Evolutionary conservation across 2,329 filamentous ascomycete genomes (phyloP), one percentile per base, ranked within the genome.

Genomic region (Cryphonectria radicalis): DNA sequence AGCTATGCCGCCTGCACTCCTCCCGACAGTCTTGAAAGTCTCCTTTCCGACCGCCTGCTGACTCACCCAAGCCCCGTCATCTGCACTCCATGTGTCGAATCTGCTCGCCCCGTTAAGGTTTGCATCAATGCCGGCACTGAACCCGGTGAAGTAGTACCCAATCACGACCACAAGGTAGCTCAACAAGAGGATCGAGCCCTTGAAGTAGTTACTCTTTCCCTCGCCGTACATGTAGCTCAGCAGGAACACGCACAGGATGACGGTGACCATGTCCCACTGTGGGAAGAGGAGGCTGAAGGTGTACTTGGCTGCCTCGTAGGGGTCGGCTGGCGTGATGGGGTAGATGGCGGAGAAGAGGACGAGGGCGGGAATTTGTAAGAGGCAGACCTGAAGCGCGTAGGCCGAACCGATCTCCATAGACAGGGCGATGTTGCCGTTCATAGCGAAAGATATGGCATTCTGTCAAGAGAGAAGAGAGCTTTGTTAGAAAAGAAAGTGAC

Each of bases 171-270:
- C 96, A 35, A 98, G 82, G 80, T 99, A 99, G 46, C 93, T 96
- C 66, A 99, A 85, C 74, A 98, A 90, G 67, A 99, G 86, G 76
- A 98, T 98, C 75, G 93, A 97, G 67, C 96, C 96, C 84, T 99
- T 99, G 89, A 99, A 99, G 82, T 99, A 99, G 82, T 99, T 99
- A 85, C 95, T 98, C 89, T 99, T 99, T 57, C 96, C 96, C 83
- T 99, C 96, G 67, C 95, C 93, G 77, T 98, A 97, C 86, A 99
- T 95, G 85, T 98, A 97, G 77, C 94, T 97, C 75, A 99, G 89
- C 70, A 99, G 84, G 84, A 99, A 97, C 25, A 99, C 94, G 77
- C 95, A 98, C 22, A 99, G 84, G 72, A 98, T 97, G 22, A 98
- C 94, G 0, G 93, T 97, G 17, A 98, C 91, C 93, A 99, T 97